A percentile compares a stretch with the other conserved stretches of the same genome.
Evolutionary conservation across 192 early-diverging fungal genomes (phyloP).

Genomic region (Podila epigama): DNA sequence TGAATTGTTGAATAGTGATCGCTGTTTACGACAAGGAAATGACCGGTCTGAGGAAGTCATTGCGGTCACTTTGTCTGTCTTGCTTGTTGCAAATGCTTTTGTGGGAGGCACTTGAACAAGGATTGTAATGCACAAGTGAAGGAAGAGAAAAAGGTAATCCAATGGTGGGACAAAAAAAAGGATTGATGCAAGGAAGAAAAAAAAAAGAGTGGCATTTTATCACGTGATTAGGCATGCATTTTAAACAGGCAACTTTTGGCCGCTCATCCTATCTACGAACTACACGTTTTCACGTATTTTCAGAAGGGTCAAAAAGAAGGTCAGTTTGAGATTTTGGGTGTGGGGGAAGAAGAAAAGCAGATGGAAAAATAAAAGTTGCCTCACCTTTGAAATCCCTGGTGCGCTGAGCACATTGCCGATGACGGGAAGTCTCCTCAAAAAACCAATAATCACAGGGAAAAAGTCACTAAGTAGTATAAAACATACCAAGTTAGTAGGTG

Average conservation of each 20-base stretch:
- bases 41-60: neutral
- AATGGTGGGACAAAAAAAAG: neutral
- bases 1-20: too few species aligned
- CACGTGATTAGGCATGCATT: neutral
- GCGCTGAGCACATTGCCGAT: conserved; percentile 88
- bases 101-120: too few species aligned
- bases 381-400: conserved; percentile 81
- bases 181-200: neutral
- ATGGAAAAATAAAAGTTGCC: neutral
- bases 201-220: neutral
- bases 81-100: neutral
- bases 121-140: neutral
- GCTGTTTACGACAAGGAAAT: neutral
- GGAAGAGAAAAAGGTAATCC: neutral
- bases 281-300: conserved; percentile 1
- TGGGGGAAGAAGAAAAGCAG: neutral
- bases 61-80: neutral
- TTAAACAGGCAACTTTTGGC: conserved; percentile 67
- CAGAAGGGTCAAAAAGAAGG: neutral
- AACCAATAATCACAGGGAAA: conserved; percentile 91
- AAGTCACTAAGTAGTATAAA: conserved; percentile 77
- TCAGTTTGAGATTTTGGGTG: neutral
- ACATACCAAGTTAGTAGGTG: neutral
- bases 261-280: conserved; percentile 60
- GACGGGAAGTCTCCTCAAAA: conserved; percentile 86